Evolutionary conservation across 768 basidiomycete species (phyloP).

Genomic region (Tulasnella sp.): DNA sequence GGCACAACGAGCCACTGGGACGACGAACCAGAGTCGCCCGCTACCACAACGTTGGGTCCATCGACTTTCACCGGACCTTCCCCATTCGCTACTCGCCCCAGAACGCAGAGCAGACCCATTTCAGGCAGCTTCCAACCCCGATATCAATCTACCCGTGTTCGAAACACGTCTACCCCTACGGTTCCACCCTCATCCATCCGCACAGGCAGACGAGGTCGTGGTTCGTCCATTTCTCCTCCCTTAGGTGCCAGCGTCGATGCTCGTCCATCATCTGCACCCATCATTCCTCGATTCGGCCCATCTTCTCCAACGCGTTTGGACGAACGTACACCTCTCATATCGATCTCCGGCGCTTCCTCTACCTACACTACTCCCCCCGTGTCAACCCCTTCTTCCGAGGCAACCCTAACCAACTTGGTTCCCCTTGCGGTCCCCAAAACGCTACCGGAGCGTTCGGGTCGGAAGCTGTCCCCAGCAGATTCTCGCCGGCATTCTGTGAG

Average conservation of each 20-base stretch:
- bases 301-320: neutral
- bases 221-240: neutral
- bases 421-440: neutral
- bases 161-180: neutral
- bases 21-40: neutral
- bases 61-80: neutral
- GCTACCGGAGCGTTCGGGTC: neutral
- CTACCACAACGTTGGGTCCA: neutral
- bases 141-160: neutral
- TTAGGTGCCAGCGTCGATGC: neutral
- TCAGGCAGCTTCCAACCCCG: neutral
- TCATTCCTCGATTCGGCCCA: neutral
- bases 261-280: neutral
- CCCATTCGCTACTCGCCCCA: neutral
- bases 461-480: neutral
- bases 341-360: neutral
- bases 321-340: constrained; percentile 6
- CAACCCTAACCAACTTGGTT: neutral
- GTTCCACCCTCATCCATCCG: neutral
- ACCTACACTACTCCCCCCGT: neutral
- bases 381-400: neutral
- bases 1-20: neutral
- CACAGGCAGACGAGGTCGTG: neutral
- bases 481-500: neutral
- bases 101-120: neutral